phyloP scores from a whole-genome alignment of 2,329 filamentous ascomycete species.

The Epichloe coenophiala region DNA sequence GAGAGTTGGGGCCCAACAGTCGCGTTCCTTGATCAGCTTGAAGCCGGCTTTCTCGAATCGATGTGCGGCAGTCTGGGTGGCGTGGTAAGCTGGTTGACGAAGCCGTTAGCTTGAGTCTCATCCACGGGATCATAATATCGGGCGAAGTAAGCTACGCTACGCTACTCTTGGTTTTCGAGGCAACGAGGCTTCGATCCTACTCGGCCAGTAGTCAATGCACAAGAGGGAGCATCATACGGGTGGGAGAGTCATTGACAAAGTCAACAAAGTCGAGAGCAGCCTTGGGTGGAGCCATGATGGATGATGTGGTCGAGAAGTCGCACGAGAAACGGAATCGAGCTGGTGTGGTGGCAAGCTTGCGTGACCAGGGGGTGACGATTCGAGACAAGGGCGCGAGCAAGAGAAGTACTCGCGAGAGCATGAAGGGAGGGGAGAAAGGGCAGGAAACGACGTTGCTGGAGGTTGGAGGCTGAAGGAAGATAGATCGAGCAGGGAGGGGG shows the following conservation, averaged over 20 bases:
- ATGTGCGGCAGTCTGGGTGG: constrained; percentile 64
- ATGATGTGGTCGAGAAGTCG: constrained; percentile 16
- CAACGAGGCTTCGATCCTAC: background rate
- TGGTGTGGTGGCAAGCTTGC: background rate
- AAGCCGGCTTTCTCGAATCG: constrained; percentile 77
- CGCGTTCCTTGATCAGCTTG: constrained; percentile 75
- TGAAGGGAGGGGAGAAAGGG: background rate
- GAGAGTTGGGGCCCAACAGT: constrained; percentile 70
- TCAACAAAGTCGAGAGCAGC: constrained; percentile 73
- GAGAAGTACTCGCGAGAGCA: background rate
- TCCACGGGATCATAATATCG: too few species aligned
- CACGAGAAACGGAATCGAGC: background rate
- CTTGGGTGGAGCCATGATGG: constrained; percentile 37
- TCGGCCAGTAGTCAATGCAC: background rate
- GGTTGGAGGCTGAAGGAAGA: background rate
- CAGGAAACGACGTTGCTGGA: background rate
- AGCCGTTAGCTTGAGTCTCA: background rate
- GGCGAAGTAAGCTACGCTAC: too few species aligned
- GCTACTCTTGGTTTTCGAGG: too few species aligned
- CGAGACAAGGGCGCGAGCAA: background rate
- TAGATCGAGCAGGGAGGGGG: too few species aligned
- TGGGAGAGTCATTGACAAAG: constrained; percentile 90
- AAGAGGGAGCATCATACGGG: constrained; percentile 46
- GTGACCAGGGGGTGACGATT: background rate
- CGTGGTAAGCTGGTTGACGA: constrained; percentile 65